phyloP scores from a whole-genome alignment of 257 asterid genomes.

The Vinca minor region DNA sequence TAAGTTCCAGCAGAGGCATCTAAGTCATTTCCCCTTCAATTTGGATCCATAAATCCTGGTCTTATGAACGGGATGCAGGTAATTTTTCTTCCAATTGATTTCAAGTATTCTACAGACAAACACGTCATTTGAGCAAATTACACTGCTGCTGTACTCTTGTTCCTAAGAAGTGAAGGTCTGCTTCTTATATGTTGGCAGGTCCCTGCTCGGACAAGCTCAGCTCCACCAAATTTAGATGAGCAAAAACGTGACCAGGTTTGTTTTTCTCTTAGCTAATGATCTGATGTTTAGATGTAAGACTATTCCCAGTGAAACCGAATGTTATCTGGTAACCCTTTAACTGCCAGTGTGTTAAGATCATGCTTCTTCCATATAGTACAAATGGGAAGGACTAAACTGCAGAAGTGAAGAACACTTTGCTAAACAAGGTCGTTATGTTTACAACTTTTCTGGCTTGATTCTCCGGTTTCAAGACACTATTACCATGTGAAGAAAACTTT shows the following conservation, averaged over 20 bases:
- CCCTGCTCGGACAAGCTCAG: conserved; percentile 93
- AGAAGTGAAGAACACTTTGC: background rate
- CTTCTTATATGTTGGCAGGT: conserved; percentile 35
- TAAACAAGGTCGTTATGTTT: background rate
- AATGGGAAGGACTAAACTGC: background rate
- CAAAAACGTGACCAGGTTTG: conserved; percentile 84
- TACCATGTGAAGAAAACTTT: background rate
- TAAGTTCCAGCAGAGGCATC: conserved; percentile 56
- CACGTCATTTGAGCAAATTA: background rate
- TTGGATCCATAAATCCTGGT: conserved; percentile 88
- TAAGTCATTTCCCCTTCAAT: conserved; percentile 63
- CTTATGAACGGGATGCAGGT: conserved; percentile 82
- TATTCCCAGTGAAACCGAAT: background rate
- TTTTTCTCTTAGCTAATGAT: conserved; percentile 9
- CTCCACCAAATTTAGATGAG: conserved; percentile 93
- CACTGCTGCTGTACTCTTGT: conserved; percentile 4
- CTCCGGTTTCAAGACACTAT: background rate
- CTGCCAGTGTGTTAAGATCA: background rate
- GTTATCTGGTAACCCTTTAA: background rate
- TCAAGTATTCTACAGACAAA: background rate
- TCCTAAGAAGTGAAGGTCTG: conserved; percentile 9
- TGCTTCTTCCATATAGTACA: background rate
- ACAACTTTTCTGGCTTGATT: background rate
- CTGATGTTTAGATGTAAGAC: too few species aligned
- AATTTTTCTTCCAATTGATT: conserved; percentile 13